Evolutionary conservation across 108 stramenopile genomes (phyloP).

Genomic region (Nannochloropsis salina): DNA sequence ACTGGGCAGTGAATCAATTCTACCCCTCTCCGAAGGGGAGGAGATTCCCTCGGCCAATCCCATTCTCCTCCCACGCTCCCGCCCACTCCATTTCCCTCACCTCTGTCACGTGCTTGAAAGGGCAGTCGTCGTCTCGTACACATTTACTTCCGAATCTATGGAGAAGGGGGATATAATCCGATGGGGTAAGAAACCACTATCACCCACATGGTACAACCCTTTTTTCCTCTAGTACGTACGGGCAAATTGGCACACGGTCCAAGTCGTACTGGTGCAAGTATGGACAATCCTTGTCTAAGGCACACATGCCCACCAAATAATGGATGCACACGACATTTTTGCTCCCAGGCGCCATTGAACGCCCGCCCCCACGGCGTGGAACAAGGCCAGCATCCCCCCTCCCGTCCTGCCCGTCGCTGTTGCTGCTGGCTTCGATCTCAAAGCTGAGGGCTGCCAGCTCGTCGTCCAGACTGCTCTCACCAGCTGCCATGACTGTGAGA

Average conservation of each 20-base stretch:
- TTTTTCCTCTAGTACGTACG: not conserved
- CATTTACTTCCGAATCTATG: not conserved
- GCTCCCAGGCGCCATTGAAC: not conserved
- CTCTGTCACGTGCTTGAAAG: slow-evolving; percentile 66
- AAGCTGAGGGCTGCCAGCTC: not conserved
- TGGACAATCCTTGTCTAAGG: slow-evolving; percentile 9
- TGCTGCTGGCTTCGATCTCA: not conserved
- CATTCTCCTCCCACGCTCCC: not conserved
- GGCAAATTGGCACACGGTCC: slow-evolving; percentile 10
- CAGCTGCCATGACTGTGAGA: not conserved
- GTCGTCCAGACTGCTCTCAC: not conserved
- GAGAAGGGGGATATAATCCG: not conserved
- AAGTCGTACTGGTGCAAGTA: not conserved
- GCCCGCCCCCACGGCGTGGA: not conserved
- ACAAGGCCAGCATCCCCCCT: not conserved
- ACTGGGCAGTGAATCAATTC: too few relatives aligned
- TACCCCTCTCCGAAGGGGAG: too few relatives aligned
- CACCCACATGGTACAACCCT: not conserved
- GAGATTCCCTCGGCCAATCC: not conserved
- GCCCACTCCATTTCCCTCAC: not conserved
- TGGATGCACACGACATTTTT: slow-evolving; percentile 11
- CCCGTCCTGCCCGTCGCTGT: not conserved
- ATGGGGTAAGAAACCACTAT: not conserved
- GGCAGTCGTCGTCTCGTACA: slow-evolving; percentile 62
- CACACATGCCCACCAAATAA: slow-evolving; percentile 15